These are phyloP conservation scores for rapeseed (Brassica napus) DNA, from an alignment of 345 rosid species.

Conservation along the genomic window Da-Ae NC_063434.1:29786501-29787000, in stretches of 20 bases:
- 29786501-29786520: constrained; percentile 46
- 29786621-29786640: neutral
- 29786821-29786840: neutral
- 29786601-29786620: neutral
- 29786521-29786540: constrained; percentile 38
- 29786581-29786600: constrained; percentile 44
- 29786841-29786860: constrained; percentile 36
- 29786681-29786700: constrained; percentile 65
- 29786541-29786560: constrained; percentile 54
- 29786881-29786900: constrained; percentile 36
- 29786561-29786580: constrained; percentile 50
- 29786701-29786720: constrained; percentile 63
- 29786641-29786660: neutral
- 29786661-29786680: constrained; percentile 34
- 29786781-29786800: neutral
- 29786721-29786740: constrained; percentile 46
- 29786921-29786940: neutral
- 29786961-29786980: neutral
- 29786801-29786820: neutral
- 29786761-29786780: constrained; percentile 46
- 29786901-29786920: neutral
- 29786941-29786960: constrained; percentile 1
- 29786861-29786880: constrained; percentile 31
- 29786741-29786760: constrained; percentile 47
- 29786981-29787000: neutral